These are phyloP conservation scores for Alisma plantagoaquatica DNA, from an alignment of 106 monocot genomes.

Conservation along the genomic window DNA sequence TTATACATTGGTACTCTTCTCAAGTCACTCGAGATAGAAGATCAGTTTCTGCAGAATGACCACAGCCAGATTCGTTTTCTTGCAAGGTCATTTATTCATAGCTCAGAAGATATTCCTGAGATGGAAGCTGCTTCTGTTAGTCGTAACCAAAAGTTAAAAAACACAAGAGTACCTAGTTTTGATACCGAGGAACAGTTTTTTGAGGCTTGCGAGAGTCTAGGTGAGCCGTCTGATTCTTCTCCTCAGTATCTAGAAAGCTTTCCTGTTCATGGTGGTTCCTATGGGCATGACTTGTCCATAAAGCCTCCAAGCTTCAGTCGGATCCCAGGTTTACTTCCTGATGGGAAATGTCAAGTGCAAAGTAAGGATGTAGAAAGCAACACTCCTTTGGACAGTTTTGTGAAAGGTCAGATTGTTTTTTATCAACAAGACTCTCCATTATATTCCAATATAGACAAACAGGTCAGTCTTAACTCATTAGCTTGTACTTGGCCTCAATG, in stretches of 20 bases:
- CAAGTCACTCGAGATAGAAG: constrained; percentile 83
- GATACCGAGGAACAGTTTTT: constrained; percentile 76
- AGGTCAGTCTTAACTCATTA: constrained; percentile 23
- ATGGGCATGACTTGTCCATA: constrained; percentile 20
- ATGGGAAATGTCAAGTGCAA: constrained; percentile 21
- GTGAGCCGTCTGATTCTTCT: constrained; percentile 32
- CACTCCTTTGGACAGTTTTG: constrained; percentile 65
- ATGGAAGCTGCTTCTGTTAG: constrained; percentile 5
- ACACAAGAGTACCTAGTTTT: constrained; percentile 19
- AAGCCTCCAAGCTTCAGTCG: constrained; percentile 64
- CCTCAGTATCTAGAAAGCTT: constrained; percentile 20
- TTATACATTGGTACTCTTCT: constrained; percentile 81
- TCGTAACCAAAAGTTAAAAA: constrained; percentile 7
- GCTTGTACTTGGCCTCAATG: no score
- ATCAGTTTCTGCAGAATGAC: constrained; percentile 36
- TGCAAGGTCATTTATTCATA: constrained; percentile 84
- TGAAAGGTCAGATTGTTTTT: constrained; percentile 84
- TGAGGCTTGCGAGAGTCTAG: constrained; percentile 74
- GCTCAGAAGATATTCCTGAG: constrained; percentile 11
- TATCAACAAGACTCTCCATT: constrained; percentile 67
- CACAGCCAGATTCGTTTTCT: constrained; percentile 36
- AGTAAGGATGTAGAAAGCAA: constrained; percentile 18
- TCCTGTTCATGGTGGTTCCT: constrained; percentile 18
- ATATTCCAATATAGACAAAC: constrained; percentile 63
- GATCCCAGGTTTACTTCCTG: constrained; percentile 75